Evolutionary conservation across 2,329 filamentous ascomycete genomes (phyloP).

Genomic region (Alternaria burnsii): DNA sequence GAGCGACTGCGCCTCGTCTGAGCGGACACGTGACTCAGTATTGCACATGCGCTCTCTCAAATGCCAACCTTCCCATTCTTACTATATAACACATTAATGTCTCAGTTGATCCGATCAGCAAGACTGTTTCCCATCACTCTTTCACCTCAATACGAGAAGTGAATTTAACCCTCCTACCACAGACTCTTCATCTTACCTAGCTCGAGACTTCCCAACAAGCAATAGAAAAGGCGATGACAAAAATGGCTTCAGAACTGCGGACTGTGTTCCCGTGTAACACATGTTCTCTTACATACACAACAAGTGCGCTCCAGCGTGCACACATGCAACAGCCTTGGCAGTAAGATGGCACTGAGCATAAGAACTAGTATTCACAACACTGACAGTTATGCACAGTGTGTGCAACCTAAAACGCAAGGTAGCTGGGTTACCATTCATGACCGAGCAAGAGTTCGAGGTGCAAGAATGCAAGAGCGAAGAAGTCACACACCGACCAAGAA

Average conservation of each 20-base stretch:
- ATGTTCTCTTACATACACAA: slow-evolving; percentile 5
- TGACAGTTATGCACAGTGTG: neutral
- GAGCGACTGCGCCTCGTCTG: neutral
- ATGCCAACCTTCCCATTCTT: neutral
- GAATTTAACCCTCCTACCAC: neutral
- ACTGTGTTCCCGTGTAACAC: slow-evolving; percentile 8
- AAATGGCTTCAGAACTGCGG: neutral
- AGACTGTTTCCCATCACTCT: neutral
- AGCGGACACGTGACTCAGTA: neutral
- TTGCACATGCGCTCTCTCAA: neutral
- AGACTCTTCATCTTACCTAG: neutral
- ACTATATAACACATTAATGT: neutral
- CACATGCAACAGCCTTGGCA: slow-evolving; percentile 11
- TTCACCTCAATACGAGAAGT: neutral
- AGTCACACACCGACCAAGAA: neutral
- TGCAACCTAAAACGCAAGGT: slow-evolving; percentile 4
- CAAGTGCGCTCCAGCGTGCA: slow-evolving; percentile 1
- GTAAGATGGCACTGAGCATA: neutral
- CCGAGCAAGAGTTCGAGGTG: neutral
- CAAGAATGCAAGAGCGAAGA: neutral
- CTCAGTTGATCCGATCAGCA: neutral
- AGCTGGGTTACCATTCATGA: neutral
- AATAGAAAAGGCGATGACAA: neutral
- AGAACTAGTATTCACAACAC: neutral
- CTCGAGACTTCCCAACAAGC: neutral